Evolutionary conservation across 345 rosid species (phyloP), one percentile per base, ranked within the genome.

Genomic region (Adansonia digitata): DNA sequence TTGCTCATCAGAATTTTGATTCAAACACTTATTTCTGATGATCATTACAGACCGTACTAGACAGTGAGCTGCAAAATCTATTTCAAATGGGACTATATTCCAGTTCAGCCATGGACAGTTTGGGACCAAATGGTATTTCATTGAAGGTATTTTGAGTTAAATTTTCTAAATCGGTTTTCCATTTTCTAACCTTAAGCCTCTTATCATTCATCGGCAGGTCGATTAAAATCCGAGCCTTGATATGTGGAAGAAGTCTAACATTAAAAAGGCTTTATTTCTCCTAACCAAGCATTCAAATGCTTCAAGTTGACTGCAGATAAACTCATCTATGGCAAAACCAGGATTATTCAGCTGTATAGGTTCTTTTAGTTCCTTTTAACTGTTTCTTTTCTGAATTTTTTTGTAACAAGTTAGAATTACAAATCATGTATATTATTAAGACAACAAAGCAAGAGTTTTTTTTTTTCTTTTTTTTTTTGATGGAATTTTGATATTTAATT

Each of bases 71-170:
- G 67, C 97, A 88, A 64, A 87, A 73, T 82, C 87, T 91, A 61
- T 88, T 84, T 80, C 92, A 90, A 72, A 88, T 91, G 95, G 97
- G 93, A 40, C 86, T 82, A 18, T 51, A 53, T 77, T 82, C 97
- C 75, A 82, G 78, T 79, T 84, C 95, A 20, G 86, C 89, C 48
- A 77, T 84, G 10, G 84, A 88, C 76, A 73, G 77, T 78, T 83
- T 86, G 81, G 88, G 90, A 82, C 85, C 86, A 59, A 87, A 83
- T 74, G 91, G 93, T 87, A 86, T 81, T n/a, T 77, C 67, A 64
- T 60, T 68, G 56, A n/a, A 53, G 53, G 53, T 6, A 65, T 37
- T 5, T 34, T 2, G 20, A 24, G 60, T 53, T 42, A 7, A 75
- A 46, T 12, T 24, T 64, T 51, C 27, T 22, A 51, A 15, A 60